Percentiles rank a stretch among this genome's conserved stretches.
Conservation (phyloP, 768 basidiomycete species). For the Gloeophyllum trabeum region DNA sequence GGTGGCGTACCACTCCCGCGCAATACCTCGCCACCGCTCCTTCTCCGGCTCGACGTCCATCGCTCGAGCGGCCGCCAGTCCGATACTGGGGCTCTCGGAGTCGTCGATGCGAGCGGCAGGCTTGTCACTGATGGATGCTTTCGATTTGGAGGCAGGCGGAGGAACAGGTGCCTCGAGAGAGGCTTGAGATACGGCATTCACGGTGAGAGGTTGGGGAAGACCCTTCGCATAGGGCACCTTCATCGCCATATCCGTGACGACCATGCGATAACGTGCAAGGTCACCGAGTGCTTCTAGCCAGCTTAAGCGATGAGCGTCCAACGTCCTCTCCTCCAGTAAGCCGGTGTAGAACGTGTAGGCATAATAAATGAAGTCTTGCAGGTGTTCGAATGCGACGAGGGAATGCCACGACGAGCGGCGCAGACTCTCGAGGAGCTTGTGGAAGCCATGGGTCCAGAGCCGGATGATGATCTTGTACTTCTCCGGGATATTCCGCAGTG, state of each 20-base stretch:
- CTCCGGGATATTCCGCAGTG: conserved; percentile 77
- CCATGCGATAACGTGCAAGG: conserved; percentile 90
- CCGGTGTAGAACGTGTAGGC: conserved; percentile 92
- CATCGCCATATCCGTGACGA: conserved; percentile 79
- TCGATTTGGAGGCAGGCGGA: conserved; percentile 26
- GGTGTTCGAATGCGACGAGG: conserved; percentile 73
- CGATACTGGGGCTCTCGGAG: conserved; percentile 69
- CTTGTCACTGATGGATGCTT: conserved; percentile 26
- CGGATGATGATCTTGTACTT: conserved; percentile 95
- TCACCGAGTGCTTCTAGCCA: conserved; percentile 99
- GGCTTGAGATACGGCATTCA: conserved; percentile 36
- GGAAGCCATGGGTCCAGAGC: conserved; percentile 87
- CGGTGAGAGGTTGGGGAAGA: conserved; percentile 33
- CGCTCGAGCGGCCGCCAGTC: conserved; percentile 68
- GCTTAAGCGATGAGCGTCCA: conserved; percentile 59
- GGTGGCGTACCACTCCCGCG: conserved; percentile 85
- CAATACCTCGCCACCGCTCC: conserved; percentile 84
- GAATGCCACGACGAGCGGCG: conserved; percentile 70
- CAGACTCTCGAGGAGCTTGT: conserved; percentile 83
- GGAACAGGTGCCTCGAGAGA: not conserved
- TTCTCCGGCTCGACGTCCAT: conserved; percentile 86
- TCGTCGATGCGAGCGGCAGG: conserved; percentile 50
- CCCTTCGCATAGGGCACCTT: conserved; percentile 24
- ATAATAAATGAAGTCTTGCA: conserved; percentile 92
- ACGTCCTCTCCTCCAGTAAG: conserved; percentile 70